Conservation (phyloP, 164 flowering plant species). For the Akebia trifoliata region DNA sequence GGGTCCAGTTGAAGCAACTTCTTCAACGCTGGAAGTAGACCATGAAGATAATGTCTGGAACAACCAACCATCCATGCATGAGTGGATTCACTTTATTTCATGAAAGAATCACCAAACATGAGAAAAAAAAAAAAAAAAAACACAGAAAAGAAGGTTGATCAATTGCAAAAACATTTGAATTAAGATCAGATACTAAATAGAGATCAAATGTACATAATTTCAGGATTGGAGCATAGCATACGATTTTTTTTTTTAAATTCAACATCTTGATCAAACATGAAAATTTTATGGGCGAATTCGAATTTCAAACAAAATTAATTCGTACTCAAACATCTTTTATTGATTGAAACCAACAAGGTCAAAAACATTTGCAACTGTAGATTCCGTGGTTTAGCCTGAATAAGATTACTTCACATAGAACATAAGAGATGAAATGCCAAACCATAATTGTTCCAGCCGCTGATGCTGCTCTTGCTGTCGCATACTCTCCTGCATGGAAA, state of each 20-base stretch:
- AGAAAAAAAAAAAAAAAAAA: not conserved
- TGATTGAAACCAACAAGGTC: not conserved
- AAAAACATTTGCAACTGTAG: not conserved
- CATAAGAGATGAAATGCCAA: slow-evolving; percentile 6
- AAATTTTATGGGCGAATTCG: too few relatives aligned
- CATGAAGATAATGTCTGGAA: slow-evolving; percentile 76
- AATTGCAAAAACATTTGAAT: not conserved
- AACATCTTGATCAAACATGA: too few relatives aligned
- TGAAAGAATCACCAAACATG: not conserved
- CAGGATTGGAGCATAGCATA: too few relatives aligned
- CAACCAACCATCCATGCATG: slow-evolving; percentile 11
- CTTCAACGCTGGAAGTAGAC: slow-evolving; percentile 89
- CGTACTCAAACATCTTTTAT: not conserved
- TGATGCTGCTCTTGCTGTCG: slow-evolving; percentile 91
- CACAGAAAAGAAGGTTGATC: not conserved
- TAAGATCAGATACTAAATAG: not conserved
- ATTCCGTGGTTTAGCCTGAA: not conserved
- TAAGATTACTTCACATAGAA: not conserved
- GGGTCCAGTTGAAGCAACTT: slow-evolving; percentile 86
- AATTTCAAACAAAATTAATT: too few relatives aligned
- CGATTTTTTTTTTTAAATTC: too few relatives aligned
- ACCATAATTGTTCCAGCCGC: slow-evolving; percentile 92
- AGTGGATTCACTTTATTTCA: not conserved
- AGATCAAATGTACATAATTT: too few relatives aligned
- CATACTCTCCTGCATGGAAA: slow-evolving; percentile 69